Conservation (phyloP, 768 basidiomycete genomes). For the Boletus sensibilis region DNA sequence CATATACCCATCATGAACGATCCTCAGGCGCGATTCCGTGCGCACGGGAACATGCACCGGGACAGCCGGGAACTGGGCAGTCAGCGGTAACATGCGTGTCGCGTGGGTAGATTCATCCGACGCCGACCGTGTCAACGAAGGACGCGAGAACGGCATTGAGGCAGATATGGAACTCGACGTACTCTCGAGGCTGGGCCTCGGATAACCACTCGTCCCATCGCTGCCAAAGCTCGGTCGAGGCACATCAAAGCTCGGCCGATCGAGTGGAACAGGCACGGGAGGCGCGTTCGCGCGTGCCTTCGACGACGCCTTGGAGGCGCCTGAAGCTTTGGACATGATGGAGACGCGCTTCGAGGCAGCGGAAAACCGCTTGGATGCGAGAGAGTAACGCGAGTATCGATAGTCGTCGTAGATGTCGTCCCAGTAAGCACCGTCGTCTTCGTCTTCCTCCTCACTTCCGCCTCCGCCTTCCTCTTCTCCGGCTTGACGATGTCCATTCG, state of each 20-base stretch:
- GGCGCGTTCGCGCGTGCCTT: slow-evolving; percentile 24
- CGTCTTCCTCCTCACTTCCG: slow-evolving; percentile 22
- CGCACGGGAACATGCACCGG: slow-evolving; percentile 30
- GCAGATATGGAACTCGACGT: slow-evolving; percentile 16
- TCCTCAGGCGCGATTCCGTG: slow-evolving; percentile 31
- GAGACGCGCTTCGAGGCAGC: slow-evolving; percentile 9
- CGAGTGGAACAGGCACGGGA: slow-evolving; percentile 28
- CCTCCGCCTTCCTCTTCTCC: slow-evolving; percentile 9
- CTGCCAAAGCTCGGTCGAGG: slow-evolving; percentile 23
- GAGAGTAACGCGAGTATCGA: slow-evolving; percentile 64
- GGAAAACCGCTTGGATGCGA: slow-evolving; percentile 36
- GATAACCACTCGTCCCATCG: slow-evolving; percentile 16
- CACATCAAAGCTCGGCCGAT: slow-evolving; percentile 16
- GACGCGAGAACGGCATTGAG: slow-evolving; percentile 17
- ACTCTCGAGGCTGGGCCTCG: slow-evolving; percentile 30
- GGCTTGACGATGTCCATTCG: not conserved
- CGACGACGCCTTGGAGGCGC: slow-evolving; percentile 27
- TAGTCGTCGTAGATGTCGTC: slow-evolving; percentile 85
- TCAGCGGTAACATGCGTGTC: slow-evolving; percentile 21
- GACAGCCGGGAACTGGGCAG: slow-evolving; percentile 33
- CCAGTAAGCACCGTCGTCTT: slow-evolving; percentile 47
- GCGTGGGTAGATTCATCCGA: slow-evolving; percentile 27
- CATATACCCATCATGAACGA: slow-evolving; percentile 28
- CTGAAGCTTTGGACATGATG: slow-evolving; percentile 20
- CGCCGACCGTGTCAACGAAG: slow-evolving; percentile 19